Evolutionary conservation across 2,329 filamentous ascomycete genomes (phyloP).

Genomic region (Rhynchosporium graminicola): DNA sequence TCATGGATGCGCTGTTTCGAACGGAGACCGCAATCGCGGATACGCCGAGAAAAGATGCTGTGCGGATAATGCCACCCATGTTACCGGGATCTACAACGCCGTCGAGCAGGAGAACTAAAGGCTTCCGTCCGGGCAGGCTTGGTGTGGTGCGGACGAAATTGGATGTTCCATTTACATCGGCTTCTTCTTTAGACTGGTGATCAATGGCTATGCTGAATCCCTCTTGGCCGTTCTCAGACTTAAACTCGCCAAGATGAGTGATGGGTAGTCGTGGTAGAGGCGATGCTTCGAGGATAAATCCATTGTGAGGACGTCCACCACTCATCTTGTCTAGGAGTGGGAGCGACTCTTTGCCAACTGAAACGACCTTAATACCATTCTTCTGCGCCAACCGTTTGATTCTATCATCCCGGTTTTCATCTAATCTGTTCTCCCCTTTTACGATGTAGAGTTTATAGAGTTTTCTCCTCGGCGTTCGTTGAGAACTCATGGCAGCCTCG

Average conservation of each 20-base stretch:
- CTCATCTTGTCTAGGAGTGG: slow-evolving; percentile 82
- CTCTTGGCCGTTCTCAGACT: slow-evolving; percentile 36
- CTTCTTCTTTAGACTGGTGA: slow-evolving; percentile 74
- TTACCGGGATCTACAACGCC: slow-evolving; percentile 86
- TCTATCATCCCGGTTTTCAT: slow-evolving; percentile 47
- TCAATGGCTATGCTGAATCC: slow-evolving; percentile 62
- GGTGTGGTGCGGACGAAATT: slow-evolving; percentile 47
- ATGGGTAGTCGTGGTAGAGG: slow-evolving; percentile 74
- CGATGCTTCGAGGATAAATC: slow-evolving; percentile 83
- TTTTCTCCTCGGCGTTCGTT: slow-evolving; percentile 58
- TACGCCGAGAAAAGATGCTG: slow-evolving; percentile 86
- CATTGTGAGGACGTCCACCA: slow-evolving; percentile 82
- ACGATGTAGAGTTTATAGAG: slow-evolving; percentile 85
- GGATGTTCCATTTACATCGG: slow-evolving; percentile 67
- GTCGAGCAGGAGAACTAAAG: slow-evolving; percentile 73
- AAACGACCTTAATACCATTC: slow-evolving; percentile 55
- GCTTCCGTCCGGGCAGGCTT: slow-evolving; percentile 51
- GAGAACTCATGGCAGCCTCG: slow-evolving; percentile 70
- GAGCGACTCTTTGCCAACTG: slow-evolving; percentile 62
- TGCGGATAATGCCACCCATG: slow-evolving; percentile 83
- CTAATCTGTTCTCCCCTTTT: slow-evolving; percentile 55
- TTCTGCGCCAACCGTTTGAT: slow-evolving; percentile 51
- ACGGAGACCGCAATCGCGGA: slow-evolving; percentile 79
- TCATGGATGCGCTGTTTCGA: slow-evolving; percentile 71
- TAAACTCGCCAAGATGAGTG: slow-evolving; percentile 49